Evolutionary conservation across 2,329 filamentous ascomycete species (phyloP).

Genomic region (Hymenoscyphus repandus): DNA sequence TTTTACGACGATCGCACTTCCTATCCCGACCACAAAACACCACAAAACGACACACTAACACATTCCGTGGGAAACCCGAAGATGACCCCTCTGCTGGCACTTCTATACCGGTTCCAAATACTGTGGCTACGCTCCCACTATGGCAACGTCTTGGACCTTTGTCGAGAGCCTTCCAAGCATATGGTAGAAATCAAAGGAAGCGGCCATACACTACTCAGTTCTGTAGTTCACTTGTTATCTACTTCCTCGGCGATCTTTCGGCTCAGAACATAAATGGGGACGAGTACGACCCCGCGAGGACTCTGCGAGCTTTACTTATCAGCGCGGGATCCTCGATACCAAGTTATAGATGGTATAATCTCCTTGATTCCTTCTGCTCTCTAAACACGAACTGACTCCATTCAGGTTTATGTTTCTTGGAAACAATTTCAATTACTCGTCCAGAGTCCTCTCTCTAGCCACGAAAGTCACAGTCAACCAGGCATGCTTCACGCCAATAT

Average conservation of each 20-base stretch:
- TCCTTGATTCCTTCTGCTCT: not conserved
- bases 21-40: slow-evolving; percentile 14
- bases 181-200: slow-evolving; percentile 64
- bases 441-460: slow-evolving; percentile 62
- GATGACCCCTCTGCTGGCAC: slow-evolving; percentile 22
- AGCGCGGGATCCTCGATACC: slow-evolving; percentile 71
- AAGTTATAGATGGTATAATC: slow-evolving; percentile 66
- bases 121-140: slow-evolving; percentile 35
- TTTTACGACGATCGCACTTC: slow-evolving; percentile 20
- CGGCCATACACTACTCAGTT: slow-evolving; percentile 78
- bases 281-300: slow-evolving; percentile 64
- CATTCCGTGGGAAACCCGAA: slow-evolving; percentile 10
- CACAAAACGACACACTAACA: slow-evolving; percentile 16
- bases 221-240: slow-evolving; percentile 69
- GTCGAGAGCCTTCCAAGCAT: slow-evolving; percentile 50
- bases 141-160: slow-evolving; percentile 56
- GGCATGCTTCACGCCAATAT: slow-evolving; percentile 71
- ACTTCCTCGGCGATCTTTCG: slow-evolving; percentile 69
- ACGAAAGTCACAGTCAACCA: slow-evolving; percentile 81
- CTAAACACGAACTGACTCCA: not conserved
- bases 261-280: slow-evolving; percentile 64
- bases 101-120: slow-evolving; percentile 40
- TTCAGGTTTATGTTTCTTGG: slow-evolving; percentile 74
- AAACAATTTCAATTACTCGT: slow-evolving; percentile 77
- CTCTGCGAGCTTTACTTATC: slow-evolving; percentile 66